phyloP scores from a whole-genome alignment of 129 eudicot species.

The carrot (Daucus carota) region DNA sequence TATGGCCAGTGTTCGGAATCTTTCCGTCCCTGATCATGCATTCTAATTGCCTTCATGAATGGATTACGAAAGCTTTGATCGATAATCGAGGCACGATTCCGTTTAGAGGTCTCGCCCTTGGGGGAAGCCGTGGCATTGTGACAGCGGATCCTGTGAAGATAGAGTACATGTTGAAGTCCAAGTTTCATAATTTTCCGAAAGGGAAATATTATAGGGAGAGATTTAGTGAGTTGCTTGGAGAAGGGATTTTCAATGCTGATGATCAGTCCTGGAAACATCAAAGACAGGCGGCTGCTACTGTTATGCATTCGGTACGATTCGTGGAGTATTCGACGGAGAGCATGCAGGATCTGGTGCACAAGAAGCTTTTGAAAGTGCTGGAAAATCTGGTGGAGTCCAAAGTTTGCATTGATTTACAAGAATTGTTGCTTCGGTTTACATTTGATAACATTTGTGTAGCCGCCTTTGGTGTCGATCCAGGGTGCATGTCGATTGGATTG shows the following conservation, averaged over 20 bases:
- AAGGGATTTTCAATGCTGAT: slow-evolving; percentile 59
- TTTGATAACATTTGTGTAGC: slow-evolving; percentile 54
- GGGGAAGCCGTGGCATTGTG: slow-evolving; percentile 33
- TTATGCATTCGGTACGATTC: slow-evolving; percentile 47
- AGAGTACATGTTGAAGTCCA: slow-evolving; percentile 57
- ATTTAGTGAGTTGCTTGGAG: slow-evolving; percentile 54
- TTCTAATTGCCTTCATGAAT: slow-evolving; percentile 29
- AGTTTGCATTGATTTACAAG: slow-evolving; percentile 44
- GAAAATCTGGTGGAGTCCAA: slow-evolving; percentile 26
- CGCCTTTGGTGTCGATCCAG: slow-evolving; percentile 57
- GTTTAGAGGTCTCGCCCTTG: slow-evolving; percentile 35
- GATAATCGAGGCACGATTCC: slow-evolving; percentile 34
- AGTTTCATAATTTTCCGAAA: slow-evolving; percentile 52
- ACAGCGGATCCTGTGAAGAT: slow-evolving; percentile 46
- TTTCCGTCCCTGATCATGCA: slow-evolving; percentile 35
- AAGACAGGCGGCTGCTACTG: slow-evolving; percentile 45
- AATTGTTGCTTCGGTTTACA: slow-evolving; percentile 52
- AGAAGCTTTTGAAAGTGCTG: slow-evolving; percentile 25
- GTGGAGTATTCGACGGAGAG: slow-evolving; percentile 23
- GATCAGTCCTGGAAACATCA: slow-evolving; percentile 48
- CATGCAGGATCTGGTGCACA: slow-evolving; percentile 30
- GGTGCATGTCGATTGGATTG: slow-evolving; percentile 37
- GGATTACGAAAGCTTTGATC: slow-evolving; percentile 36
- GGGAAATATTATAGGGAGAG: slow-evolving; percentile 43
- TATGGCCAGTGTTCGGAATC: slow-evolving; percentile 55